Evolutionary conservation across 169 alveolate species (phyloP).

Genomic region (Plasmodium malariae): DNA sequence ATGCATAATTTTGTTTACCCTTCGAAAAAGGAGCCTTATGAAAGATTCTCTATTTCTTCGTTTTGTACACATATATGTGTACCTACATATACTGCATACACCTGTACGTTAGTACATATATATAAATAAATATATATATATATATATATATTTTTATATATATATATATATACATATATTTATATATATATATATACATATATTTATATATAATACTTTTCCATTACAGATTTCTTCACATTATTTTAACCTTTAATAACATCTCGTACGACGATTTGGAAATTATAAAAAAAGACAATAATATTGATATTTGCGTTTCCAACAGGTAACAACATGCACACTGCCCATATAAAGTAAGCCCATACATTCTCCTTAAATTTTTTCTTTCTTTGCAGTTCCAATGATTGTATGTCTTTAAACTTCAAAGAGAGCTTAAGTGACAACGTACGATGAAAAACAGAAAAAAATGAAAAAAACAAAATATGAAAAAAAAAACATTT

Average conservation of each 20-base stretch:
- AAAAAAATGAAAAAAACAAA: not conserved
- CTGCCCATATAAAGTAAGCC: not conserved
- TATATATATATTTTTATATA: not conserved
- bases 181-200: too few species aligned
- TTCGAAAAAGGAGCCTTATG: too few species aligned
- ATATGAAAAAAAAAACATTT: not conserved
- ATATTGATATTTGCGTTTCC: constrained; percentile 44
- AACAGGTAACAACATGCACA: constrained; percentile 22
- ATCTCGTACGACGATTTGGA: constrained; percentile 51
- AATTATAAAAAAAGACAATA: constrained; percentile 39
- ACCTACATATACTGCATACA: too few species aligned
- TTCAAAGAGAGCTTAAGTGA: constrained; percentile 71
- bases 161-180: too few species aligned
- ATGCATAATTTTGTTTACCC: too few species aligned
- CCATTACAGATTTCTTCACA: constrained; percentile 43
- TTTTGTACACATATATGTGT: not conserved
- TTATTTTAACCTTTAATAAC: constrained; percentile 47
- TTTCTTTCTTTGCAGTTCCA: constrained; percentile 35
- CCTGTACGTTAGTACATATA: not conserved
- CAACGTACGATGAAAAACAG: constrained; percentile 27
- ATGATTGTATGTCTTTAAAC: constrained; percentile 59
- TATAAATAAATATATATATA: not conserved
- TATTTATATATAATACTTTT: not conserved
- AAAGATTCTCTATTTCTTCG: too few species aligned
- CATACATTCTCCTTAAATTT: not conserved